Evolutionary conservation across 345 rosid species (phyloP).

Genomic region (Kernera saxatilis): DNA sequence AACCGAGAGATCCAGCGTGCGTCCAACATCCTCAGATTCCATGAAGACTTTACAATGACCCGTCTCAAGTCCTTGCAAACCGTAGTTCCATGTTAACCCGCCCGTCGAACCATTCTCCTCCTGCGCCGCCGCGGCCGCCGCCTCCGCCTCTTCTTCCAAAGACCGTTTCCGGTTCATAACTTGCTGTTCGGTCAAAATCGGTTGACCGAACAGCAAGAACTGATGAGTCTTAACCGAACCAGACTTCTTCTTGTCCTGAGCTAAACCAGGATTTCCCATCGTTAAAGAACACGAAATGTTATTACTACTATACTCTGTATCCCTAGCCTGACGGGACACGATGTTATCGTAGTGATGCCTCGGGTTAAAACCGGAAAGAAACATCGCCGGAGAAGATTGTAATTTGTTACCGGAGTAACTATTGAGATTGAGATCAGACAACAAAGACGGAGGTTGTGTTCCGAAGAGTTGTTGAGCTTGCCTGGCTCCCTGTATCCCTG

Average conservation of each 20-base stretch:
- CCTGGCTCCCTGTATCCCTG: conserved; percentile 99
- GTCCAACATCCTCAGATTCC: conserved; percentile 86
- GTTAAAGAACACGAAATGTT: conserved; percentile 74
- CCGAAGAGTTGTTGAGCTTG: conserved; percentile 70
- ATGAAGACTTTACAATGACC: conserved; percentile 92
- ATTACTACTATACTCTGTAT: conserved; percentile 27
- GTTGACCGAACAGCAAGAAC: conserved; percentile 84
- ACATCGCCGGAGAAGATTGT: conserved; percentile 44
- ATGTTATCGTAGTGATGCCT: conserved; percentile 40
- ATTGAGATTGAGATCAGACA: conserved; percentile 55
- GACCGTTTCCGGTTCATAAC: conserved; percentile 41
- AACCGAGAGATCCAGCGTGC: conserved; percentile 74
- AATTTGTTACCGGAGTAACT: conserved; percentile 43
- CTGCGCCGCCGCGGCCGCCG: neutral
- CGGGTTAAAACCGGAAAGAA: conserved; percentile 49
- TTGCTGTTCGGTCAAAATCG: conserved; percentile 49
- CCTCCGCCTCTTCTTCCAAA: conserved; percentile 27
- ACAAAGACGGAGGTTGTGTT: conserved; percentile 51
- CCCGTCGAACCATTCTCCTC: conserved; percentile 30
- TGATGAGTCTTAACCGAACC: conserved; percentile 53
- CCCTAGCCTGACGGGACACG: conserved; percentile 23
- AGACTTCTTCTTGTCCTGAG: conserved; percentile 46
- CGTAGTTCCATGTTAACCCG: conserved; percentile 46
- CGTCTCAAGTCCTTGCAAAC: conserved; percentile 39
- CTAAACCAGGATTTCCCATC: conserved; percentile 51